Percentiles rank a stretch among this genome's conserved stretches.
These are phyloP conservation scores for Populus hybrid DNA, from an alignment of 441 rosid genomes.

Conservation along the genomic window DNA sequence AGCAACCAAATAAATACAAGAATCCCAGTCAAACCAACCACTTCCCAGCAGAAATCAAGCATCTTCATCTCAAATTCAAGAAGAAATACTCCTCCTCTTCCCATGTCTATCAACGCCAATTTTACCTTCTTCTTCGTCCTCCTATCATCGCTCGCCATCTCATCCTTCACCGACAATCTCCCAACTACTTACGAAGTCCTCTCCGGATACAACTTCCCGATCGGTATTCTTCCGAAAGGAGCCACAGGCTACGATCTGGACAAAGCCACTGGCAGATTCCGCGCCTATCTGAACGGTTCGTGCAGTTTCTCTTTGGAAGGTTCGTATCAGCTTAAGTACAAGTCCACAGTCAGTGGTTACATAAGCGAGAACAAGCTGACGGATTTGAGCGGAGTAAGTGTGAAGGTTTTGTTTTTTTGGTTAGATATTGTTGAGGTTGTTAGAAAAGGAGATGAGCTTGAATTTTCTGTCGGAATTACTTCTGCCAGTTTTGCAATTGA, in stretches of 20 bases:
- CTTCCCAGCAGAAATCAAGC: no score
- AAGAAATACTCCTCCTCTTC: neutral
- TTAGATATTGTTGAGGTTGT: slow-evolving; percentile 72
- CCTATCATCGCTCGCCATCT: slow-evolving; percentile 17
- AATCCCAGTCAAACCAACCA: no score
- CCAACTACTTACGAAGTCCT: slow-evolving; percentile 58
- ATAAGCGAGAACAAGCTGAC: slow-evolving; percentile 53
- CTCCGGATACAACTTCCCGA: slow-evolving; percentile 60
- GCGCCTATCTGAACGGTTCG: slow-evolving; percentile 50
- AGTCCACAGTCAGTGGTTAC: slow-evolving; percentile 58
- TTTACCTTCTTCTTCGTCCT: slow-evolving; percentile 13
- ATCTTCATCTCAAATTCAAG: neutral
- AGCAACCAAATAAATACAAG: neutral
- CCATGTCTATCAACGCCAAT: slow-evolving; percentile 6
- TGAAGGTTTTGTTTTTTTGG: slow-evolving; percentile 78
- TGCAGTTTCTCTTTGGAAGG: slow-evolving; percentile 81
- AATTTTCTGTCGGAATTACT: slow-evolving; percentile 80
- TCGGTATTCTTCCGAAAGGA: slow-evolving; percentile 75
- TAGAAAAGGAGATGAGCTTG: slow-evolving; percentile 53
- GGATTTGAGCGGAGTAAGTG: slow-evolving; percentile 62
- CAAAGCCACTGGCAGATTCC: slow-evolving; percentile 48
- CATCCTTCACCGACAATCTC: slow-evolving; percentile 22
- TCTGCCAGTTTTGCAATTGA: slow-evolving; percentile 67
- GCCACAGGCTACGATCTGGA: slow-evolving; percentile 57
- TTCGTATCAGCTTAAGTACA: slow-evolving; percentile 71